Evolutionary conservation across 2,329 filamentous ascomycete genomes (phyloP).

Genomic region (Capronia americana): DNA sequence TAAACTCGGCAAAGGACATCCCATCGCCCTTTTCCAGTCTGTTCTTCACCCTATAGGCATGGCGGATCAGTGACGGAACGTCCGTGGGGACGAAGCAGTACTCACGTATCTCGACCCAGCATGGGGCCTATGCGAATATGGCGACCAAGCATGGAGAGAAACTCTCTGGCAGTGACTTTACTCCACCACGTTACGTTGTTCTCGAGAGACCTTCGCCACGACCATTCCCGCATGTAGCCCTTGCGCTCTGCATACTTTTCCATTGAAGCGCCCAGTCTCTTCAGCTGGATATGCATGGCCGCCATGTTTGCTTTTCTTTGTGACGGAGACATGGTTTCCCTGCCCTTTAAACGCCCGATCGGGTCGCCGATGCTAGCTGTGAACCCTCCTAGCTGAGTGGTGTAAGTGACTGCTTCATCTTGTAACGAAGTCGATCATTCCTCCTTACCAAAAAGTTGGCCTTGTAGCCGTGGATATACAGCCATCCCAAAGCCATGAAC

Average conservation of each 20-base stretch:
- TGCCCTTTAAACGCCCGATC: conserved; percentile 51
- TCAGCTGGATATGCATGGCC: conserved; percentile 58
- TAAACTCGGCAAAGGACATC: conserved; percentile 93
- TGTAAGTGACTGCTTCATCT: conserved; percentile 34
- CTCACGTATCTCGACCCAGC: conserved; percentile 85
- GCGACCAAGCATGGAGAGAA: conserved; percentile 75
- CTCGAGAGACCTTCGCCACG: conserved; percentile 70
- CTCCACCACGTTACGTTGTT: conserved; percentile 90
- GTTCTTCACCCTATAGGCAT: conserved; percentile 68
- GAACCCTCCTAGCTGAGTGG: conserved; percentile 52
- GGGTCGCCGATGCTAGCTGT: conserved; percentile 57
- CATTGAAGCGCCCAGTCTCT: conserved; percentile 75
- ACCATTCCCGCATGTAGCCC: conserved; percentile 67
- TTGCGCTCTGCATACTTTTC: conserved; percentile 69
- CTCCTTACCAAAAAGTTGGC: conserved; percentile 51
- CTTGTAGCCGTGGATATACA: conserved; percentile 56
- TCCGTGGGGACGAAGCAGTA: background rate
- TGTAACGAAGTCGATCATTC: background rate
- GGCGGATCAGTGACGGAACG: background rate
- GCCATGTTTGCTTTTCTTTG: conserved; percentile 55
- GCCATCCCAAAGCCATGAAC: conserved; percentile 59
- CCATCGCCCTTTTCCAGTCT: conserved; percentile 85
- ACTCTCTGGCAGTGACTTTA: conserved; percentile 72
- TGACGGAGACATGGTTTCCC: conserved; percentile 47
- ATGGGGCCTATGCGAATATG: conserved; percentile 81